These are phyloP conservation scores for Bothriochloa decipiens DNA, from an alignment of 176 grass and related monocot genomes.

Conservation along the genomic window DNA sequence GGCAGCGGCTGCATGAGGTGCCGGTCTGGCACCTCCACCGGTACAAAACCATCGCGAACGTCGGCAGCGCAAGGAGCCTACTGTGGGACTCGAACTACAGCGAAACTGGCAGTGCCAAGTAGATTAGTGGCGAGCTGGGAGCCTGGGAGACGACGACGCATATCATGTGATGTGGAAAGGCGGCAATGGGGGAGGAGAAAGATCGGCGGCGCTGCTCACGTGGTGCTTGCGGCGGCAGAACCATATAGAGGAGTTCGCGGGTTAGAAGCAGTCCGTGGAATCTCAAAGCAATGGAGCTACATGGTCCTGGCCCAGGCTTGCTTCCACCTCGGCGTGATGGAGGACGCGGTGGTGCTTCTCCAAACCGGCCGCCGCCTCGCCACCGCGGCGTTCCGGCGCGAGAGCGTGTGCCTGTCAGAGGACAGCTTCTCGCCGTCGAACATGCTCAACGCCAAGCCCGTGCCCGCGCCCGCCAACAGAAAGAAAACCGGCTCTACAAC, in stretches of 20 bases:
- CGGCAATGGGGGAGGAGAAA: too few species aligned
- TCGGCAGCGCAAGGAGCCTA: slow-evolving; percentile 41
- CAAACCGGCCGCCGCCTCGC: slow-evolving; percentile 83
- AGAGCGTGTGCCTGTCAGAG: slow-evolving; percentile 79
- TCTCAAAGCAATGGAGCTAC: slow-evolving; percentile 97
- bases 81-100: slow-evolving; percentile 54
- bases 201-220: too few species aligned
- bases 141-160: too few species aligned
- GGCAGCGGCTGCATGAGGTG: slow-evolving; percentile 8
- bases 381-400: slow-evolving; percentile 74
- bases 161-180: too few species aligned
- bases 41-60: slow-evolving; percentile 59
- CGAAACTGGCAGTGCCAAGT: slow-evolving; percentile 43
- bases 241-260: too few species aligned
- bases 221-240: too few species aligned
- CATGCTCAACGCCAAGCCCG: too few species aligned
- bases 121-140: too few species aligned
- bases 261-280: too few species aligned
- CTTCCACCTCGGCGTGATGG: slow-evolving; percentile 89
- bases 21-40: slow-evolving; percentile 50
- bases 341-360: slow-evolving; percentile 79
- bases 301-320: slow-evolving; percentile 80
- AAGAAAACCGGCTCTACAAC: too few species aligned
- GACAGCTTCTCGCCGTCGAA: slow-evolving; percentile 67
- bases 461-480: too few species aligned